phyloP scores from a whole-genome alignment of 2,329 filamentous ascomycete species.

The Trichophyton verrucosum region DNA sequence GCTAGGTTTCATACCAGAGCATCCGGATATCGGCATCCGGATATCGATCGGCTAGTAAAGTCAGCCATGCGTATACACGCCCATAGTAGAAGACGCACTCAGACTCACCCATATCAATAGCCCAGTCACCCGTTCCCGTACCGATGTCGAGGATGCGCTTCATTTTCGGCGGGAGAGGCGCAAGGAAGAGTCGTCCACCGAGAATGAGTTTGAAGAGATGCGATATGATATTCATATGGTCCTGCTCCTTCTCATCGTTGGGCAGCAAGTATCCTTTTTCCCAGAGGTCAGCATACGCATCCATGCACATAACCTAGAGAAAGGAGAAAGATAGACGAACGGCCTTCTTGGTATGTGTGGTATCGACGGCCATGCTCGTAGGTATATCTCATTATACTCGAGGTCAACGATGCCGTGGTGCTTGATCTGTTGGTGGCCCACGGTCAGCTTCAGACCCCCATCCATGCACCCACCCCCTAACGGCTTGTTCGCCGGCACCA shows the following conservation, averaged over 20 bases:
- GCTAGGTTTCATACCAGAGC: background rate
- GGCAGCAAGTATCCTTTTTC: constrained; percentile 21
- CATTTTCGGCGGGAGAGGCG: constrained; percentile 25
- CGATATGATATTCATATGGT: constrained; percentile 27
- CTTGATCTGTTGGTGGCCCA: background rate
- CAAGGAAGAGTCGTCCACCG: constrained; percentile 25
- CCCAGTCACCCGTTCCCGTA: constrained; percentile 33
- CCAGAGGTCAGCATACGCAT: background rate
- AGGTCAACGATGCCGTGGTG: constrained; percentile 10
- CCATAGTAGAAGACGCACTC: background rate
- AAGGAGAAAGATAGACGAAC: background rate
- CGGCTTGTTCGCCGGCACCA: no score
- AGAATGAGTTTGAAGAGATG: constrained; percentile 27
- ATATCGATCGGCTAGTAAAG: background rate
- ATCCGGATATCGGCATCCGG: background rate
- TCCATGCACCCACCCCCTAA: no score
- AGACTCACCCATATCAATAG: constrained; percentile 26
- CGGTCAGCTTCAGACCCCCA: background rate
- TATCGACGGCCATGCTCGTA: constrained; percentile 4
- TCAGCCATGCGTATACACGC: background rate
- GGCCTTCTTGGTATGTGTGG: constrained; percentile 5
- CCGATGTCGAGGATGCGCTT: constrained; percentile 41
- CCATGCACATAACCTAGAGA: background rate
- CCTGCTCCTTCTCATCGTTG: constrained; percentile 26
- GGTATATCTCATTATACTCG: constrained; percentile 9